These are phyloP conservation scores for Aspergillus fumigatiaffinis DNA, from an alignment of 2,329 filamentous ascomycete genomes.

Conservation along the genomic window DNA sequence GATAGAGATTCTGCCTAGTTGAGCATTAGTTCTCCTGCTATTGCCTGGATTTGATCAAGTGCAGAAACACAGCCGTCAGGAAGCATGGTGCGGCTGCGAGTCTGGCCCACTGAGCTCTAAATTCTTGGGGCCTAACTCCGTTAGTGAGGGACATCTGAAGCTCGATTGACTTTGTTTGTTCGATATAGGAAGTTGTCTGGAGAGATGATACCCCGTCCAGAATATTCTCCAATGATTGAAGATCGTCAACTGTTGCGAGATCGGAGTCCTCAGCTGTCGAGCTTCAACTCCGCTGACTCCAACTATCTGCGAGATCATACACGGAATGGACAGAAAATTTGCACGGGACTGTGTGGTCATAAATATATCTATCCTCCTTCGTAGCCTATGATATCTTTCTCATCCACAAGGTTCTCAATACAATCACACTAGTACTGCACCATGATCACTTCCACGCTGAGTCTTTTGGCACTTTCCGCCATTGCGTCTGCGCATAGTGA, in stretches of 20 bases:
- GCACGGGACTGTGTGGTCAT: not conserved
- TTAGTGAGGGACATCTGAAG: not conserved
- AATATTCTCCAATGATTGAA: not conserved
- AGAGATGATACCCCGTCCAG: not conserved
- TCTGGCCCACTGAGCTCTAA: not conserved
- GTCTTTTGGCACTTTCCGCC: constrained; percentile 42
- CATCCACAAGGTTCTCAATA: not conserved
- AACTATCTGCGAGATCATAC: not conserved
- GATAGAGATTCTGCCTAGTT: not conserved
- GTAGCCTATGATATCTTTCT: not conserved
- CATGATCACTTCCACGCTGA: constrained; percentile 18
- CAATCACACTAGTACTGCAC: not conserved
- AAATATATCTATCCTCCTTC: not conserved
- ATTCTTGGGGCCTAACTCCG: too few relatives aligned
- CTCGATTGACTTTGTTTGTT: not conserved
- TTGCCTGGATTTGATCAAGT: not conserved
- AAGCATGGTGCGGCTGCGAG: not conserved
- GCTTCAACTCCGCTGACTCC: too few relatives aligned
- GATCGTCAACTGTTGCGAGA: not conserved
- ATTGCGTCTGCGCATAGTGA: constrained; percentile 57
- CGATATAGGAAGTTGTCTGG: not conserved
- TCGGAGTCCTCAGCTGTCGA: not conserved
- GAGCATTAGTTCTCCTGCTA: not conserved
- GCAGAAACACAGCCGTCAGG: not conserved
- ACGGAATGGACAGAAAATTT: not conserved